Evolutionary conservation across 805 yeast species (phyloP).

Genomic region (Sugiyamaella mastotermitis): DNA sequence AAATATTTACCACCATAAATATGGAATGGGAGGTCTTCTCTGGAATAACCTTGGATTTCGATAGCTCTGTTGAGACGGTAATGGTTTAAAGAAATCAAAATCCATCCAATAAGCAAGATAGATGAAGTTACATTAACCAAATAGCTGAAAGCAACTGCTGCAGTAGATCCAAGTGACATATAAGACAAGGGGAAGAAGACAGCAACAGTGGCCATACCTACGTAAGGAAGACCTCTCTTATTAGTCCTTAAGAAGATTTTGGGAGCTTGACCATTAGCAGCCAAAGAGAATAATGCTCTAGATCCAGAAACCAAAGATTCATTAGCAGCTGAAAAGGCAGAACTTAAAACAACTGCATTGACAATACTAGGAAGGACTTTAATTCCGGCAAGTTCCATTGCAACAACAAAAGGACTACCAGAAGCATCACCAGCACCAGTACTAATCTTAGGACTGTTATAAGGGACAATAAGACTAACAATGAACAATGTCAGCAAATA

Average conservation of each 20-base stretch:
- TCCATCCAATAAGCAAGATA: constrained; percentile 53
- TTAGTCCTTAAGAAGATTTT: constrained; percentile 56
- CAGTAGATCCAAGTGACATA: constrained; percentile 55
- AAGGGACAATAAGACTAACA: constrained; percentile 64
- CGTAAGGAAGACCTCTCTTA: constrained; percentile 64
- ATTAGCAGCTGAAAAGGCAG: constrained; percentile 77
- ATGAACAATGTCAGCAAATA: constrained; percentile 56
- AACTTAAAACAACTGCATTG: constrained; percentile 70
- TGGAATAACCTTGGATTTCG: constrained; percentile 32
- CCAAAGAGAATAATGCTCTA: constrained; percentile 65
- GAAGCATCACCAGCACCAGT: constrained; percentile 45
- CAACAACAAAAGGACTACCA: constrained; percentile 83
- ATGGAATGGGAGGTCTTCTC: constrained; percentile 41
- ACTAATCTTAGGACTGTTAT: constrained; percentile 46
- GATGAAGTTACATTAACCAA: constrained; percentile 42
- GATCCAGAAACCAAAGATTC: constrained; percentile 74
- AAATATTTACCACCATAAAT: constrained; percentile 34
- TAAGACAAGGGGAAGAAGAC: constrained; percentile 59
- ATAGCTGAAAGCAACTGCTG: constrained; percentile 53
- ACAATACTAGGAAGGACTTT: constrained; percentile 66
- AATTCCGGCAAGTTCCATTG: constrained; percentile 62
- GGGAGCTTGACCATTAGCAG: constrained; percentile 72
- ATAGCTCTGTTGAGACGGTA: constrained; percentile 42
- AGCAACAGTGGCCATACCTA: constrained; percentile 46
- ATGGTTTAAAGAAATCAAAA: constrained; percentile 44